Conservation (phyloP, 179 eudicot genomes). For the Silene noctiflora region DNA sequence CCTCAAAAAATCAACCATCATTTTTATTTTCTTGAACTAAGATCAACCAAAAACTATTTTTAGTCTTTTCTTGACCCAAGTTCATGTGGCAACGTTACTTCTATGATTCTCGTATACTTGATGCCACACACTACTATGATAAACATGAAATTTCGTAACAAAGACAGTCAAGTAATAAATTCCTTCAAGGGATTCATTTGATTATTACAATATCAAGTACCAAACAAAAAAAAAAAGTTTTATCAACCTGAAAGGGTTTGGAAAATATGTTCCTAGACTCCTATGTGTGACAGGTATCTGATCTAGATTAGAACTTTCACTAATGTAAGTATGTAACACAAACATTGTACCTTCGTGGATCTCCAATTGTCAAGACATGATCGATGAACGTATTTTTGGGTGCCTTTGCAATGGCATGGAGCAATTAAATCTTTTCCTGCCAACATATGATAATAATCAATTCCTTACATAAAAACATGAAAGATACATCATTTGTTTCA, state of each 20-base stretch:
- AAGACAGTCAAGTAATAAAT: no score
- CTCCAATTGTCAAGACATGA: conserved; percentile 98
- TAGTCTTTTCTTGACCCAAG: neutral
- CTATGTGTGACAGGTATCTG: neutral
- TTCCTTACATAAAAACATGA: neutral
- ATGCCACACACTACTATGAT: neutral
- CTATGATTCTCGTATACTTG: neutral
- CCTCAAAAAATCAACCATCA: neutral
- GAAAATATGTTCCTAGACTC: neutral
- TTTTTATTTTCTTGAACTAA: neutral
- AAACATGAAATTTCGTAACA: no score
- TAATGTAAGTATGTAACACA: conserved; percentile 4
- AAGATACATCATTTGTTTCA: neutral
- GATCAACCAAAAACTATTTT: neutral
- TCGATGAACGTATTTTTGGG: conserved; percentile 95
- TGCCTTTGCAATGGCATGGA: conserved; percentile 96
- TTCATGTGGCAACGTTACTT: neutral
- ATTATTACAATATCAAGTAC: neutral
- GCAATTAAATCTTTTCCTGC: conserved; percentile 88
- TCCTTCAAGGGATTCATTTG: no score
- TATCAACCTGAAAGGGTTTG: neutral
- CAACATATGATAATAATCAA: conserved; percentile 19
- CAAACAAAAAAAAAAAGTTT: no score
- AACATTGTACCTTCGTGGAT: conserved; percentile 72
- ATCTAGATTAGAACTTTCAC: neutral